Conservation (phyloP, 2,329 filamentous ascomycete species). For the Penicillium freii region DNA sequence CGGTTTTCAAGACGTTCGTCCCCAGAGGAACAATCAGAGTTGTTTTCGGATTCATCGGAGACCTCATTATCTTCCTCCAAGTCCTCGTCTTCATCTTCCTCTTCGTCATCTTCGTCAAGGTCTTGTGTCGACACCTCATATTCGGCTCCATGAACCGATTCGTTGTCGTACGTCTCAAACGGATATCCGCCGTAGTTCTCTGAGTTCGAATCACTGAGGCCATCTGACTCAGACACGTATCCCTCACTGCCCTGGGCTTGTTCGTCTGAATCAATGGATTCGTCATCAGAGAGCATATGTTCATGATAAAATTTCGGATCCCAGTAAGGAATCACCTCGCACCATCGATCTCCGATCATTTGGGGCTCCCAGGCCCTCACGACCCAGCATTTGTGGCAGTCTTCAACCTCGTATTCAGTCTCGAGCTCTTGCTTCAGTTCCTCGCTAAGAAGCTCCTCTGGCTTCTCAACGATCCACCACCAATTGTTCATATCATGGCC, state of each 20-base stretch:
- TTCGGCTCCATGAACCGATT: not conserved
- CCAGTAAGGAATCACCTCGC: slow-evolving; percentile 3
- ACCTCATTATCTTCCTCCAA: slow-evolving; percentile 8
- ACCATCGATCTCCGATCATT: not conserved
- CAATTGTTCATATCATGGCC: not conserved
- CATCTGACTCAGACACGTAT: not conserved
- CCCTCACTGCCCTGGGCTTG: not conserved
- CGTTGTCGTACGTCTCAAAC: not conserved
- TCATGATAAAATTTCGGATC: slow-evolving; percentile 14
- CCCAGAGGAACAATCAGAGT: not conserved
- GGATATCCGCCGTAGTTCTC: not conserved
- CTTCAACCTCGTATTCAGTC: not conserved
- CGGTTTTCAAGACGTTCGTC: not conserved
- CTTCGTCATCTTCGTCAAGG: not conserved
- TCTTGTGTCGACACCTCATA: not conserved
- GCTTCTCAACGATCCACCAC: slow-evolving; percentile 14
- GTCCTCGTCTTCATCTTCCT: slow-evolving; percentile 9
- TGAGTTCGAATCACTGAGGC: not conserved
- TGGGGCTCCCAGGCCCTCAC: slow-evolving; percentile 4
- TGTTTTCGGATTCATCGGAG: slow-evolving; percentile 8
- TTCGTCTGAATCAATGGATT: slow-evolving; percentile 9
- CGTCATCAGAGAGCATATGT: slow-evolving; percentile 7
- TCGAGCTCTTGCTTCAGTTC: not conserved
- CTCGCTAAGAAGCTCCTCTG: slow-evolving; percentile 8
- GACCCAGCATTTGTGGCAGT: slow-evolving; percentile 11